These are phyloP conservation scores for Wickerhamiella occidentalis DNA, from an alignment of 805 yeast genomes.

Conservation along the genomic window DNA sequence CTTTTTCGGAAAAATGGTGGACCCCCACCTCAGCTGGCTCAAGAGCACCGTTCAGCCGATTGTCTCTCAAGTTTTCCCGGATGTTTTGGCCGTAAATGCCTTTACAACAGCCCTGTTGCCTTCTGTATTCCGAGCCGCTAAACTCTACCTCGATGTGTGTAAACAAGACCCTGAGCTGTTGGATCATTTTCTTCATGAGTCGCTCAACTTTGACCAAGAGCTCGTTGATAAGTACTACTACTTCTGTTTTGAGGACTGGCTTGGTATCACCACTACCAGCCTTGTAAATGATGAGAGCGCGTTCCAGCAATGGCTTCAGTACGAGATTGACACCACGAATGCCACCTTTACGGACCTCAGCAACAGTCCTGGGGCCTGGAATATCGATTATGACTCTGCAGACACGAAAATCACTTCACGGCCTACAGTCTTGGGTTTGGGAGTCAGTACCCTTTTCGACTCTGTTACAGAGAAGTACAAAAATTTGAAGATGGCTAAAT, in stretches of 20 bases:
- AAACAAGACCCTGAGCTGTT: conserved; percentile 35
- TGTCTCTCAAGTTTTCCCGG: conserved; percentile 15
- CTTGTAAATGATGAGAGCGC: conserved; percentile 21
- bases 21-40: conserved; percentile 25
- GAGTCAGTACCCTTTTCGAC: conserved; percentile 44
- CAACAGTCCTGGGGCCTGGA: conserved; percentile 31
- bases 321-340: conserved; percentile 37
- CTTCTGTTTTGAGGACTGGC: conserved; percentile 31
- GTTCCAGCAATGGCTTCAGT: conserved; percentile 40
- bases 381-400: conserved; percentile 44
- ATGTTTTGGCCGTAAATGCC: conserved; percentile 29
- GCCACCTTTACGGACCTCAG: not conserved
- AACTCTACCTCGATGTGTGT: conserved; percentile 13
- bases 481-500: conserved; percentile 35
- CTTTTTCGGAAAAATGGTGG: conserved; percentile 31
- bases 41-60: conserved; percentile 19
- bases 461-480: conserved; percentile 43
- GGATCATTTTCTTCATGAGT: conserved; percentile 47
- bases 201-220: conserved; percentile 45
- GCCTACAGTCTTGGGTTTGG: conserved; percentile 54
- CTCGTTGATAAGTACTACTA: conserved; percentile 37
- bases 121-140: conserved; percentile 18
- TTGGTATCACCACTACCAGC: conserved; percentile 32
- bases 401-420: conserved; percentile 32
- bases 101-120: conserved; percentile 38